These are phyloP conservation scores for Hemisphaericaspora xylofermentans DNA, from an alignment of 1,139 yeast species.

Conservation along the genomic window DNA sequence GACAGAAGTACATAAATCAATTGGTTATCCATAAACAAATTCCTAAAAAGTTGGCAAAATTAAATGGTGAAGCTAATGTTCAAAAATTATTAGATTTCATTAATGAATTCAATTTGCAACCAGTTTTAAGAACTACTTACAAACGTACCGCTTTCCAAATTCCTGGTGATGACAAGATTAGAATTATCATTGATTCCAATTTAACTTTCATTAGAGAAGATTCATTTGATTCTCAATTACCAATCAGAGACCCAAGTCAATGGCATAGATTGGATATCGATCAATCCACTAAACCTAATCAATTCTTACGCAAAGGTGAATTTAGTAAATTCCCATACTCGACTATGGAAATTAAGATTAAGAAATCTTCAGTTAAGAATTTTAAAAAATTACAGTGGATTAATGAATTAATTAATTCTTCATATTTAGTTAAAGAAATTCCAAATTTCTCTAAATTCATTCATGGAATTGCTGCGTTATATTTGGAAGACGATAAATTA, in stretches of 20 bases:
- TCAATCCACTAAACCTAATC: constrained; percentile 65
- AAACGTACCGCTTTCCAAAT: constrained; percentile 96
- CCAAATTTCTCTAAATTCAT: constrained; percentile 88
- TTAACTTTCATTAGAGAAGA: constrained; percentile 88
- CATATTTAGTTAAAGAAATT: constrained; percentile 84
- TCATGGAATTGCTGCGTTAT: constrained; percentile 87
- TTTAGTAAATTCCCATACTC: constrained; percentile 84
- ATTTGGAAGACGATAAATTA: constrained; percentile 84
- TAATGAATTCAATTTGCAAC: constrained; percentile 66
- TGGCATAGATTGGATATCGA: constrained; percentile 97
- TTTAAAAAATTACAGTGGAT: constrained; percentile 68
- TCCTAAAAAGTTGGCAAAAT: constrained; percentile 26
- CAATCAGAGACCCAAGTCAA: constrained; percentile 80
- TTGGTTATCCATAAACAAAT: constrained; percentile 37
- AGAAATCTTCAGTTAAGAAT: constrained; percentile 47
- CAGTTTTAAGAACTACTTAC: constrained; percentile 81
- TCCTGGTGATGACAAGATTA: constrained; percentile 92
- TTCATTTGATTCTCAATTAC: constrained; percentile 76
- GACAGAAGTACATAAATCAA: constrained; percentile 55
- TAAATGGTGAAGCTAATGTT: constrained; percentile 29
- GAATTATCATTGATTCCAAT: constrained; percentile 88
- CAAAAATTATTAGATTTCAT: constrained; percentile 60
- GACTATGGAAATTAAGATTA: constrained; percentile 84
- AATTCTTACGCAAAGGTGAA: constrained; percentile 82
- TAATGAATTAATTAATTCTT: constrained; percentile 70